Evolutionary conservation across 306 rosid species (phyloP).

Genomic region (Quillaja saponaria): DNA sequence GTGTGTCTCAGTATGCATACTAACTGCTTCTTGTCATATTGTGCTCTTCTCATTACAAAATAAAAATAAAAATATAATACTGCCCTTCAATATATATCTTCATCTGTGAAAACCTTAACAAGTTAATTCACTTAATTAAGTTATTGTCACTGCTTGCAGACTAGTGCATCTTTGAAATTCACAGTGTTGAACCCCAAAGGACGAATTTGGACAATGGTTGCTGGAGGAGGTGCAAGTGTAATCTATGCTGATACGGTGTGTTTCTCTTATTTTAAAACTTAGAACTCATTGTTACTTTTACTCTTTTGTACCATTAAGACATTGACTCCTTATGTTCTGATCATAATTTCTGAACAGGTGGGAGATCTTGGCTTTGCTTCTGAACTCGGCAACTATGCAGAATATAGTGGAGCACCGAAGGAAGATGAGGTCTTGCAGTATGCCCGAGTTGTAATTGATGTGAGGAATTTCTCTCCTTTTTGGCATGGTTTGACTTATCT

Average conservation of each 20-base stretch:
- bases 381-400: slow-evolving; percentile 96
- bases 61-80: no score
- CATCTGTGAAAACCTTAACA: background rate
- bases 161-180: slow-evolving; percentile 82
- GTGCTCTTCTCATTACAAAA: no score
- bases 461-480: slow-evolving; percentile 32
- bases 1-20: slow-evolving; percentile 5
- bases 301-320: background rate
- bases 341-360: slow-evolving; percentile 45
- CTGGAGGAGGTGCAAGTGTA: slow-evolving; percentile 94
- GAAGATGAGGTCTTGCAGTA: slow-evolving; percentile 94
- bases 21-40: slow-evolving; percentile 20
- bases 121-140: background rate
- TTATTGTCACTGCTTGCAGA: slow-evolving; percentile 44
- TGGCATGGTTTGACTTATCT: slow-evolving; percentile 9
- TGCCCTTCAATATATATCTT: background rate
- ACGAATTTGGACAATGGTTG: slow-evolving; percentile 95
- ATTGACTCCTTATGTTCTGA: slow-evolving; percentile 12
- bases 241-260: slow-evolving; percentile 81
- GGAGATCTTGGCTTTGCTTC: slow-evolving; percentile 93
- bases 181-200: slow-evolving; percentile 84
- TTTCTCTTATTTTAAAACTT: slow-evolving; percentile 23
- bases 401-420: slow-evolving; percentile 93
- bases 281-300: slow-evolving; percentile 30
- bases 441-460: slow-evolving; percentile 85